Evolutionary conservation across 345 rosid genomes (phyloP).

Genomic region (Eucalyptus sp.): DNA sequence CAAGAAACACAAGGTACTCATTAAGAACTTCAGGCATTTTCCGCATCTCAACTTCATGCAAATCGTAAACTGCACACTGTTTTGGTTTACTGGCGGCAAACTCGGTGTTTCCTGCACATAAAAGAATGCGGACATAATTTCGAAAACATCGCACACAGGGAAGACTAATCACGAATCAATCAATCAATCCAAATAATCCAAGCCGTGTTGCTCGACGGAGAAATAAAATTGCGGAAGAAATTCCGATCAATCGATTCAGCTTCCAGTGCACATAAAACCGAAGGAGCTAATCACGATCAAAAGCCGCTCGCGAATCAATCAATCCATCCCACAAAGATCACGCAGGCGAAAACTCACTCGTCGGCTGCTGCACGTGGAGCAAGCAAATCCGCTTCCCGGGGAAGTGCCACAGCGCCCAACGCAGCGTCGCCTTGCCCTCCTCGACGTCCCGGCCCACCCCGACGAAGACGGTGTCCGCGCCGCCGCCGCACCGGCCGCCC

Average conservation of each 20-base stretch:
- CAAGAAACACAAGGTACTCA: slow-evolving; percentile 44
- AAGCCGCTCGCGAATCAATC: neutral
- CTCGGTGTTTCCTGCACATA: slow-evolving; percentile 22
- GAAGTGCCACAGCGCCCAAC: slow-evolving; percentile 64
- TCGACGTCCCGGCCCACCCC: slow-evolving; percentile 67
- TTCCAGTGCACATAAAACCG: neutral
- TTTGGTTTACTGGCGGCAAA: slow-evolving; percentile 11
- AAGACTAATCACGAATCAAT: neutral
- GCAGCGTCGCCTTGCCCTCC: slow-evolving; percentile 40
- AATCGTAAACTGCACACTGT: slow-evolving; percentile 23
- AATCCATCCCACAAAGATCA: neutral
- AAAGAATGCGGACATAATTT: neutral
- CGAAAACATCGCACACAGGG: neutral
- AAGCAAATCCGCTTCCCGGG: slow-evolving; percentile 59
- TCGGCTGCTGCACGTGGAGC: slow-evolving; percentile 63
- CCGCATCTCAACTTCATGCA: slow-evolving; percentile 30
- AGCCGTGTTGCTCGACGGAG: neutral
- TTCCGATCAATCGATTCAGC: neutral
- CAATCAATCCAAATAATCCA: neutral
- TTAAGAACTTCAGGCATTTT: slow-evolving; percentile 37
- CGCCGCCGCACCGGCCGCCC: neutral
- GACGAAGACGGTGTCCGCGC: slow-evolving; percentile 58
- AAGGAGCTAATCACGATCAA: neutral
- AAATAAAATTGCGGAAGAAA: neutral
- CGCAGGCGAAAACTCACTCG: slow-evolving; percentile 29